Base-by-base conservation (phyloP, 2,329 filamentous ascomycete genomes). In the Colletotrichum tanaceti region DNA sequence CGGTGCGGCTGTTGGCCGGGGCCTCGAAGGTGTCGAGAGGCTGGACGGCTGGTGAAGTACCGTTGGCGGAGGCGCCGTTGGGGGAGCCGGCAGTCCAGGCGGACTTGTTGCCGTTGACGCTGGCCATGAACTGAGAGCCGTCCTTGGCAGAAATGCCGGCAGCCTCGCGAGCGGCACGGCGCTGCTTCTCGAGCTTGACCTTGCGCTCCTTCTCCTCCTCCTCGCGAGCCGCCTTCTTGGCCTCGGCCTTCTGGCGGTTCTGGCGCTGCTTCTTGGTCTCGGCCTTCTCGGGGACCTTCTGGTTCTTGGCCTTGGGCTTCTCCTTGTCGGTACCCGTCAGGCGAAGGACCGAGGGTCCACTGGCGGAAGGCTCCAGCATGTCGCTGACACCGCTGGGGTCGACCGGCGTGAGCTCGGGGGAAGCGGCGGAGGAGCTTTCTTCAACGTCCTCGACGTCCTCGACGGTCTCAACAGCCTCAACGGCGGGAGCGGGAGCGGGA, bases 261-360 rank as follows among this genome's bases (percentile, higher is more conserved):
- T 98, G 94, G 69, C 94, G 90, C 83, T 97, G 93, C 85, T 98
- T 98, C 91, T 98, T 98, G 22, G 91, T 92, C 84, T 97, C 92
- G 20, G 86, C 87, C 57, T 87, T 86, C 78, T 93, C 89, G 72
- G 87, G 84, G 47, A 85, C 82, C 82, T 90, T 88, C 72, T 84
- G 81, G 74, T 87, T 84, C 81, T 89, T 89, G 71, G 85, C 82
- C 80, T 90, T 90, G 71, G 87, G 83, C 81, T 90, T 87, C 76
- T 86, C 81, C 85, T 89, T 77, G 81, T 86, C 75, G 80, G 87
- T 77, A 70, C 90, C 89, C 63, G 91, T 96, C 71, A 98, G 84
- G 70, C 92, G 92, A 70, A 98, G 84, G 55, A 97, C 89, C 0
- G 90, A 90, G 28, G 93, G 91, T 62, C 89, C 91, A 46, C 89